Base-by-base conservation (phyloP, 1,284 basidiomycete genomes). In the Malassezia pachydermatis region DNA sequence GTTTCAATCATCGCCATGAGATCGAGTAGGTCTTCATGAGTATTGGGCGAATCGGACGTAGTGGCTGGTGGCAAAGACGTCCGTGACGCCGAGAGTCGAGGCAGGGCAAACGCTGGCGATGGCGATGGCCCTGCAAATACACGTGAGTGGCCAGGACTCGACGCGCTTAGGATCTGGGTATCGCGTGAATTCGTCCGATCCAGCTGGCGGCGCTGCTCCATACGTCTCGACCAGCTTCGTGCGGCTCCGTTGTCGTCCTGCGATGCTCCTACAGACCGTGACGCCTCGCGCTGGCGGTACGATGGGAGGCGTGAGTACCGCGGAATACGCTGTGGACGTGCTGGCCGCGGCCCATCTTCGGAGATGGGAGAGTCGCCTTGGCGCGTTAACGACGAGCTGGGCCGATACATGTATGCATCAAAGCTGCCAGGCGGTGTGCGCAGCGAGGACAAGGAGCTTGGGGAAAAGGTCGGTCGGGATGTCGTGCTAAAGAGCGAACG, bases 1-100 rank as follows among this genome's bases (percentile, higher is more conserved):
- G 49, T 35, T 9, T 51, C 49, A 29, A 51, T 44, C 49, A 51
- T 51, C 19, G 32, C 30, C 19, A 51, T 43, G 13, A 51, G 35
- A n/a, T 45, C 49, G 7, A 41, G 16, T 17, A 44, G 24, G 24
- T 51, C 49, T 37, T 46, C 43, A n/a, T n/a, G n/a, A n/a, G n/a
- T n/a, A n/a, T n/a, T n/a, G n/a, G n/a, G n/a, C n/a, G n/a, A n/a
- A n/a, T n/a, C n/a, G n/a, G n/a, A n/a, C n/a, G 35, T 23, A 1
- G 44, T 23, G n/a, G 35, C n/a, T 8, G 25, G 36, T 5, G 45
- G 25, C 20, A 39, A 8, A 14, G 13, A 11, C 11, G 22, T 20
- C 13, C 17, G 22, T 27, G 38, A 28, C 13, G 10, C 20, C 13
- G 30, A 11, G 2, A 30, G 42, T 11, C 36, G 36, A 3, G 43